Evolutionary conservation across 202 grass and related monocot species (phyloP).

Genomic region (Saccharum hybrid): DNA sequence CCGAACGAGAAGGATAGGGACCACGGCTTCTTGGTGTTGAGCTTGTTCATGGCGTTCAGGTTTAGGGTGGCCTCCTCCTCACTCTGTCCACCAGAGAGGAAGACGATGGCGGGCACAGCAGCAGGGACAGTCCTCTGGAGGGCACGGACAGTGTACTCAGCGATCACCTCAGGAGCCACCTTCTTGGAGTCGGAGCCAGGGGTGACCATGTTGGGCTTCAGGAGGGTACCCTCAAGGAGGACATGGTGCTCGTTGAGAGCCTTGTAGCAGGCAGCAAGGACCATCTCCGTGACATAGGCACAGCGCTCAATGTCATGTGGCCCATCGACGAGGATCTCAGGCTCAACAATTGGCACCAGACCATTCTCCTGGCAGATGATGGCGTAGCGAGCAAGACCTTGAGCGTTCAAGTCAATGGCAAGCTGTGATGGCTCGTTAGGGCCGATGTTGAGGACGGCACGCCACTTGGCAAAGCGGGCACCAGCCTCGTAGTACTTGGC

Average conservation of each 20-base stretch:
- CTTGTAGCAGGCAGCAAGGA: slow-evolving; percentile 55
- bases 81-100: slow-evolving; percentile 60
- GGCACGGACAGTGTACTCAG: slow-evolving; percentile 44
- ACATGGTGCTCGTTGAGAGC: slow-evolving; percentile 56
- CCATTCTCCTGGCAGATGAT: slow-evolving; percentile 61
- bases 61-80: slow-evolving; percentile 59
- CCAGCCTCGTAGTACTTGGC: slow-evolving; percentile 51
- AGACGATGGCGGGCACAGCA: slow-evolving; percentile 45
- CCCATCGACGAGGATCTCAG: slow-evolving; percentile 48
- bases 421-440: slow-evolving; percentile 50
- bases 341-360: slow-evolving; percentile 52
- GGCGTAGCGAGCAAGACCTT: slow-evolving; percentile 47
- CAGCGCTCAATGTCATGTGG: slow-evolving; percentile 45
- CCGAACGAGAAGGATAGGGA: slow-evolving; percentile 49
- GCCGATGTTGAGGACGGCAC: slow-evolving; percentile 39
- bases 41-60: slow-evolving; percentile 60
- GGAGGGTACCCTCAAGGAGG: slow-evolving; percentile 52
- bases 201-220: slow-evolving; percentile 45
- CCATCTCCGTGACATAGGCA: slow-evolving; percentile 37
- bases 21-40: slow-evolving; percentile 49
- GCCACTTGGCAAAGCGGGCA: slow-evolving; percentile 46
- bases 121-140: slow-evolving; percentile 51
- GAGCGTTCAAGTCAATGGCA: slow-evolving; percentile 42
- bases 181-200: slow-evolving; percentile 45
- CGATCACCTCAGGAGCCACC: slow-evolving; percentile 47